phyloP scores from a whole-genome alignment of 495 filamentous ascomycete species.

The Aspergillus coremiiformis region DNA sequence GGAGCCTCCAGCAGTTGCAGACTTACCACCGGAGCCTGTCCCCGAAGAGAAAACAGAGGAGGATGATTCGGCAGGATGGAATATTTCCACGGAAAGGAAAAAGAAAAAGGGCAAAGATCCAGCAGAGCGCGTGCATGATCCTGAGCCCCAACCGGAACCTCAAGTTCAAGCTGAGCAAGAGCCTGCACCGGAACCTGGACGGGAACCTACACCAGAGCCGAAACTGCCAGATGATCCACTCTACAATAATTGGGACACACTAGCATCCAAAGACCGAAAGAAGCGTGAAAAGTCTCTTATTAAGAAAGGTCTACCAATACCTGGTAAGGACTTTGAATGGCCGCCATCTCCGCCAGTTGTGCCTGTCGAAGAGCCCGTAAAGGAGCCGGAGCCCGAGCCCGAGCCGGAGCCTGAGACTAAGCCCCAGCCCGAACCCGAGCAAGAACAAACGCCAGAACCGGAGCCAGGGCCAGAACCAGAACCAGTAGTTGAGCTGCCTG shows the following conservation, averaged over 20 bases:
- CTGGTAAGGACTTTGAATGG: slow-evolving; percentile 24
- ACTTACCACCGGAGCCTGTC: slow-evolving; percentile 16
- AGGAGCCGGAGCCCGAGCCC: slow-evolving; percentile 19
- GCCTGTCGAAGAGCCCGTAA: not conserved
- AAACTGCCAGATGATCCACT: slow-evolving; percentile 7
- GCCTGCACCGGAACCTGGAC: slow-evolving; percentile 25
- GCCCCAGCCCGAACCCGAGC: slow-evolving; percentile 24
- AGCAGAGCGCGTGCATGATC: not conserved
- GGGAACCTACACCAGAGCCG: slow-evolving; percentile 21
- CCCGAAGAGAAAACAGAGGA: slow-evolving; percentile 15
- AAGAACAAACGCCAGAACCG: slow-evolving; percentile 8
- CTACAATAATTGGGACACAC: slow-evolving; percentile 17
- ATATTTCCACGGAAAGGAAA: slow-evolving; percentile 10
- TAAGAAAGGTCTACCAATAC: slow-evolving; percentile 10
- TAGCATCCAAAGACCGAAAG: slow-evolving; percentile 16
- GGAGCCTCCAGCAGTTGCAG: slow-evolving; percentile 18
- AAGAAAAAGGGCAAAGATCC: slow-evolving; percentile 14
- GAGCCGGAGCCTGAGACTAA: slow-evolving; percentile 19
- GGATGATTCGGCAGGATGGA: slow-evolving; percentile 14
- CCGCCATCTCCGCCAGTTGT: slow-evolving; percentile 8
- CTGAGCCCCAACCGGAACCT: slow-evolving; percentile 15
- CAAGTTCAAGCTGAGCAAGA: slow-evolving; percentile 17
- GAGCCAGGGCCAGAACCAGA: slow-evolving; percentile 15
- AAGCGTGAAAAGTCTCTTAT: not conserved
- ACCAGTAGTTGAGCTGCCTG: slow-evolving; percentile 17